phyloP scores from a whole-genome alignment of 2,329 filamentous ascomycete species.

The Talaromyces sp. region DNA sequence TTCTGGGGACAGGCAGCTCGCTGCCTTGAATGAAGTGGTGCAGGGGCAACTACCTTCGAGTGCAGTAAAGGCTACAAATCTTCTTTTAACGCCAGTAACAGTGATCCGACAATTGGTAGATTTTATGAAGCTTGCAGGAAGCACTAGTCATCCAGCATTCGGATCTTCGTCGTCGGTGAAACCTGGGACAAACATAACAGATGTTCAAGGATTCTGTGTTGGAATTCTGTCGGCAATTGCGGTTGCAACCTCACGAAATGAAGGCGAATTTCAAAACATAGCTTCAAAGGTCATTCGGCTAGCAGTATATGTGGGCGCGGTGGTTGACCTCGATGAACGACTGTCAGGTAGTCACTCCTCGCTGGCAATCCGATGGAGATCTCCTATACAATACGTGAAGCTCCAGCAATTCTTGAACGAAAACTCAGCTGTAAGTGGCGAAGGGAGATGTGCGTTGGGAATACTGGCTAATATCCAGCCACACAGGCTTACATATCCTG shows the following conservation, averaged over 20 bases:
- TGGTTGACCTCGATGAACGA: not conserved
- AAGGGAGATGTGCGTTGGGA: not conserved
- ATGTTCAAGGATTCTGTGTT: constrained; percentile 4
- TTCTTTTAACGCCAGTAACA: too few species aligned
- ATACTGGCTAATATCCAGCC: too few species aligned
- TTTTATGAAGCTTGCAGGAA: too few species aligned
- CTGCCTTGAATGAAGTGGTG: too few species aligned
- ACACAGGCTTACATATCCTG: not conserved
- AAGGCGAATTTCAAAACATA: not conserved
- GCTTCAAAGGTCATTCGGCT: not conserved
- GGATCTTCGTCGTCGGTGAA: too few species aligned
- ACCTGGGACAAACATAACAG: not conserved
- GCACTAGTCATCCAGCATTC: too few species aligned
- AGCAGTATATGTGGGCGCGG: not conserved
- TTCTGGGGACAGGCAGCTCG: too few species aligned
- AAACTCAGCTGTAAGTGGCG: too few species aligned
- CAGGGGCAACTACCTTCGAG: too few species aligned
- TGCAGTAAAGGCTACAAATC: too few species aligned
- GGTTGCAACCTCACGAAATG: not conserved
- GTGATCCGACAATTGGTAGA: too few species aligned
- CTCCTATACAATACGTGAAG: not conserved
- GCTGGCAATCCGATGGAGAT: not conserved
- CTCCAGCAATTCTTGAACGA: not conserved
- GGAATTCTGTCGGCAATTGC: not conserved
- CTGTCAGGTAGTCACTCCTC: not conserved